A percentile compares a stretch with the other conserved stretches of the same genome.
phyloP scores from a whole-genome alignment of 352 stramenopile genomes.

The Pythium vanterpoolii region DNA sequence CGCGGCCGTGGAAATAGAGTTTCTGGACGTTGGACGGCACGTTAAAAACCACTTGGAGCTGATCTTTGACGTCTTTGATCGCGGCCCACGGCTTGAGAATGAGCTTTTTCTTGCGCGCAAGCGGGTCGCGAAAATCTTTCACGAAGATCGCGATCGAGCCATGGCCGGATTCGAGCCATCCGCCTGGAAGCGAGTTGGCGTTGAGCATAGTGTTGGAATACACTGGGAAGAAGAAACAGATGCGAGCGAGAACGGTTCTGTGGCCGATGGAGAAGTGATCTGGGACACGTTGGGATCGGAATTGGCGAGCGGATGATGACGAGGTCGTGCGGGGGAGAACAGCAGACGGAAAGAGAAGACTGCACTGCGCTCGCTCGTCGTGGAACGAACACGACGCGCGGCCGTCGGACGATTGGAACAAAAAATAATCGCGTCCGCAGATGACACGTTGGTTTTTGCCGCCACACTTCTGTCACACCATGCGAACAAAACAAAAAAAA shows the following conservation, averaged over 20 bases:
- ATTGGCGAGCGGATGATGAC: not conserved
- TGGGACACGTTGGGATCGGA: not conserved
- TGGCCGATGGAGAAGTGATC: not conserved
- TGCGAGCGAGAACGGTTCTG: not conserved
- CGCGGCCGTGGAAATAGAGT: slow-evolving; percentile 76
- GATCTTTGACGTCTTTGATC: slow-evolving; percentile 86
- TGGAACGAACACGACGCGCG: not conserved
- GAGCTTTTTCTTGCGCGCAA: slow-evolving; percentile 83
- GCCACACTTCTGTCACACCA: not conserved
- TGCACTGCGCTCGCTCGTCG: not conserved
- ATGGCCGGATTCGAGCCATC: slow-evolving; percentile 76
- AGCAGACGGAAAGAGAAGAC: not conserved
- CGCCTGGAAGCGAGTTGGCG: slow-evolving; percentile 67
- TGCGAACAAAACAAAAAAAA: not conserved
- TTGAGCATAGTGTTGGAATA: slow-evolving; percentile 26
- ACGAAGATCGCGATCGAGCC: slow-evolving; percentile 65
- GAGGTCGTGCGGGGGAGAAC: not conserved
- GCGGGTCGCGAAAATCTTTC: slow-evolving; percentile 78
- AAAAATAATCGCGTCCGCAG: slow-evolving; percentile 1
- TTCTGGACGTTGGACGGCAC: slow-evolving; percentile 76
- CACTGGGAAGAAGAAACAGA: too few relatives aligned
- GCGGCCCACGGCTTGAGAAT: slow-evolving; percentile 71
- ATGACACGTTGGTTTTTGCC: slow-evolving; percentile 13
- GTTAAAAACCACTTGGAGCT: slow-evolving; percentile 82
- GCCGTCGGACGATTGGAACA: not conserved